Evolutionary conservation across 495 filamentous ascomycete species (phyloP).

Genomic region (Tuber microsphaerosporum): DNA sequence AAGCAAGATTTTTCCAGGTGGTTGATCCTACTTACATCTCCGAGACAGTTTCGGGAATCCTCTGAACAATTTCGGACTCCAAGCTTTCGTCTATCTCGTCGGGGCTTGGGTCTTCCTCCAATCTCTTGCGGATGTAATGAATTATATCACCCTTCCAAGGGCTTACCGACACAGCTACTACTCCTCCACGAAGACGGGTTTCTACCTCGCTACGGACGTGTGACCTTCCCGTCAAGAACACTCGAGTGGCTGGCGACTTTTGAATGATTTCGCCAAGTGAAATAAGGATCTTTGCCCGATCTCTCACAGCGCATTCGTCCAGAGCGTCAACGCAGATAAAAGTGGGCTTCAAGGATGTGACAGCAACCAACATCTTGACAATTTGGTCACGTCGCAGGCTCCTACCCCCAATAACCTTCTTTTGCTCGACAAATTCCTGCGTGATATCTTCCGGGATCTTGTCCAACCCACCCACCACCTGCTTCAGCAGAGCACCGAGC

Average conservation of each 20-base stretch:
- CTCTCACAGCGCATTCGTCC: background rate
- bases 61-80: background rate
- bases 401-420: background rate
- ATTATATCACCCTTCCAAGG: background rate
- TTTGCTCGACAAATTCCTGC: background rate
- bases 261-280: background rate
- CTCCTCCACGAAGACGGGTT: background rate
- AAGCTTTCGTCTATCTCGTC: background rate
- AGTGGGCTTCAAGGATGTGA: background rate
- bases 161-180: background rate
- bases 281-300: background rate
- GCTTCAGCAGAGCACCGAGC: background rate
- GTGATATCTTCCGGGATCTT: background rate
- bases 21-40: background rate
- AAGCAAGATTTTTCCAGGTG: background rate
- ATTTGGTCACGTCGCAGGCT: background rate
- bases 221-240: background rate
- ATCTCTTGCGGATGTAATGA: background rate
- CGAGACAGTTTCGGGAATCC: background rate
- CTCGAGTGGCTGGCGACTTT: background rate
- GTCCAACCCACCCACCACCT: background rate
- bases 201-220: background rate
- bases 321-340: background rate
- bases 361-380: background rate
- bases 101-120: background rate